Conservation (phyloP, 2,329 filamentous ascomycete genomes). For the Pseudocercospora cruenta region DNA sequence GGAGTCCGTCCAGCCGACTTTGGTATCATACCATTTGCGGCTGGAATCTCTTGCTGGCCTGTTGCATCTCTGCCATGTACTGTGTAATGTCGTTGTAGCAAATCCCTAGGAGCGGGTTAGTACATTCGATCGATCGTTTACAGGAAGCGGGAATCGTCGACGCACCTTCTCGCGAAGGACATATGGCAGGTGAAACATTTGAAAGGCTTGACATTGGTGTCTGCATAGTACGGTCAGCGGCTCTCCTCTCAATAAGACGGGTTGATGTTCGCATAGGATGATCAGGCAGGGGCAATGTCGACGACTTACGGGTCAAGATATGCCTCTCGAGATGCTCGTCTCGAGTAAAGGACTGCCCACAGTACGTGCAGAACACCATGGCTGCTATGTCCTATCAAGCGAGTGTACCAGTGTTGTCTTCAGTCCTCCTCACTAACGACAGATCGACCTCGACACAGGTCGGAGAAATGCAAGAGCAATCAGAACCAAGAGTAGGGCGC, state of each 20-base stretch:
- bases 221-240: conserved; percentile 35
- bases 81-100: conserved; percentile 56
- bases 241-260: neutral
- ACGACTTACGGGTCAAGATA: conserved; percentile 54
- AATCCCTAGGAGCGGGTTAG: conserved; percentile 44
- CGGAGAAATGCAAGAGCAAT: conserved; percentile 23
- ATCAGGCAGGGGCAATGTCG: neutral
- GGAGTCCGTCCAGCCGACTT: conserved; percentile 57
- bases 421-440: conserved; percentile 5
- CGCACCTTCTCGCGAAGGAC: conserved; percentile 57
- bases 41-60: conserved; percentile 52
- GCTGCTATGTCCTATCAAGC: conserved; percentile 11
- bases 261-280: neutral
- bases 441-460: conserved; percentile 11
- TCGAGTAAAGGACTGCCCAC: conserved; percentile 56
- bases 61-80: conserved; percentile 56
- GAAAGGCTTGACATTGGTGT: conserved; percentile 60
- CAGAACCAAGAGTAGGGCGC: conserved; percentile 14
- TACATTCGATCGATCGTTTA: conserved; percentile 15
- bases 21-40: conserved; percentile 54
- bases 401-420: conserved; percentile 6
- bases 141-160: conserved; percentile 16
- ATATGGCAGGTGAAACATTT: conserved; percentile 60
- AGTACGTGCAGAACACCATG: conserved; percentile 60
- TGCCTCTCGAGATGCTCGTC: conserved; percentile 58